A percentile compares a stretch with the other conserved stretches of the same genome.
Evolutionary conservation across 2,329 filamentous ascomycete genomes (phyloP).

Genomic region (Camillea tinctor): DNA sequence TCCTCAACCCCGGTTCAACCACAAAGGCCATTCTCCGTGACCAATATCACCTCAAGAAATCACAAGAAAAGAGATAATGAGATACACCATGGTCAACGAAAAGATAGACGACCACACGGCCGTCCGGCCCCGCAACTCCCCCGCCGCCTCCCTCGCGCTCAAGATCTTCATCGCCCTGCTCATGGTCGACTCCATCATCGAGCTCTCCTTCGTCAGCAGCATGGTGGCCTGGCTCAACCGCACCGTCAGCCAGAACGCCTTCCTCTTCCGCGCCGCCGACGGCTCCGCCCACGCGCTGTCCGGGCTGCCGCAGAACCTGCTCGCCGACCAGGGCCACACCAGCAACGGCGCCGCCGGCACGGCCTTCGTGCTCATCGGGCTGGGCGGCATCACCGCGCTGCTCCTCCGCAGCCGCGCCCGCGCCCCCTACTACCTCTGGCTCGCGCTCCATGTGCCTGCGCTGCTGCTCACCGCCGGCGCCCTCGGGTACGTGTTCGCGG

Average conservation of each 20-base stretch:
- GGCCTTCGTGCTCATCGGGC: constrained; percentile 34
- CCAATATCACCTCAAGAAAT: too few relatives aligned
- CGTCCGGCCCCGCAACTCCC: not conserved
- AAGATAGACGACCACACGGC: too few relatives aligned
- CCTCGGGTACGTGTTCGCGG: constrained; percentile 37
- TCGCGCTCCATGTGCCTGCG: constrained; percentile 33
- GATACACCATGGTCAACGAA: too few relatives aligned
- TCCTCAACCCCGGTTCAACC: not conserved
- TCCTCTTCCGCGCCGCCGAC: constrained; percentile 22
- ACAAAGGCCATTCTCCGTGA: not conserved
- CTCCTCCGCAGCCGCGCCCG: constrained; percentile 22
- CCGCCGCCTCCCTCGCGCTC: constrained; percentile 16
- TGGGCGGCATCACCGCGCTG: constrained; percentile 34
- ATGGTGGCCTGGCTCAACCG: constrained; percentile 39
- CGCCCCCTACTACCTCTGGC: constrained; percentile 35
- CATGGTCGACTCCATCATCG: constrained; percentile 37
- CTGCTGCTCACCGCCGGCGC: constrained; percentile 37
- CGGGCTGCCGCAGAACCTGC: constrained; percentile 31
- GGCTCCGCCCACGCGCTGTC: constrained; percentile 26
- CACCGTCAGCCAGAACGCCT: constrained; percentile 26
- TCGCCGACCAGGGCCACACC: constrained; percentile 42
- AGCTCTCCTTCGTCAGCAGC: constrained; percentile 38
- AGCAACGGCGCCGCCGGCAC: constrained; percentile 41
- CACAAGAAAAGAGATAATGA: too few relatives aligned
- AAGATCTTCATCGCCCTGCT: constrained; percentile 32